Evolutionary conservation across 352 stramenopile species (phyloP).

Genomic region (Aphanomyces invadans): DNA sequence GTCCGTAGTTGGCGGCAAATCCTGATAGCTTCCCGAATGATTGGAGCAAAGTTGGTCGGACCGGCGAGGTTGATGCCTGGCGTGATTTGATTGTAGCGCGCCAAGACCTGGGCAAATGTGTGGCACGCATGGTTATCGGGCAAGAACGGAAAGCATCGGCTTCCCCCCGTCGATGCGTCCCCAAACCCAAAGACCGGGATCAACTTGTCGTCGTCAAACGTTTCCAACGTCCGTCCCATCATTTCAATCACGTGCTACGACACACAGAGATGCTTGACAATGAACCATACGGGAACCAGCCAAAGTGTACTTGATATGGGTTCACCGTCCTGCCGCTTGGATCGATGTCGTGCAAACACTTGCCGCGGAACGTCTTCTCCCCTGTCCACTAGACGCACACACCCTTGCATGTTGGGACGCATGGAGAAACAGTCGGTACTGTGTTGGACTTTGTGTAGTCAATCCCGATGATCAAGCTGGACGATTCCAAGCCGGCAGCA

Average conservation of each 20-base stretch:
- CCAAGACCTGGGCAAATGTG: slow-evolving; percentile 49
- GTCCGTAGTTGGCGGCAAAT: slow-evolving; percentile 37
- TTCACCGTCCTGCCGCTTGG: slow-evolving; percentile 36
- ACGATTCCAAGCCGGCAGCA: slow-evolving; percentile 47
- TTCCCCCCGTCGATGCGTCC: slow-evolving; percentile 45
- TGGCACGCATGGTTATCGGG: slow-evolving; percentile 34
- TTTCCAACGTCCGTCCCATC: slow-evolving; percentile 52
- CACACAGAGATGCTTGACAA: no score
- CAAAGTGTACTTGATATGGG: slow-evolving; percentile 45
- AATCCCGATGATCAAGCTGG: slow-evolving; percentile 60
- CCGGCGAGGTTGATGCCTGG: slow-evolving; percentile 42
- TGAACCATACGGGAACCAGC: no score
- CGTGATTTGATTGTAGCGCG: slow-evolving; percentile 45
- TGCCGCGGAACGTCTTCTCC: slow-evolving; percentile 46
- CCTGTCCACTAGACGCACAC: slow-evolving; percentile 47
- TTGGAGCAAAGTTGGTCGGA: slow-evolving; percentile 71
- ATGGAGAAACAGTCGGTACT: slow-evolving; percentile 36
- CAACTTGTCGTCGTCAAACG: slow-evolving; percentile 60
- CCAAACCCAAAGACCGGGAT: slow-evolving; percentile 75
- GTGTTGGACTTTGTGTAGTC: slow-evolving; percentile 76
- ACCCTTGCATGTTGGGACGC: slow-evolving; percentile 1
- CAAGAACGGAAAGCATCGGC: slow-evolving; percentile 47
- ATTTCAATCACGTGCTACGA: slow-evolving; percentile 56
- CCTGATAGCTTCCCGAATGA: slow-evolving; percentile 63
- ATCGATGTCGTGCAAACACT: slow-evolving; percentile 70